Conservation (phyloP, 371 early-diverging fungal species). For the Capillidium heterosporum region DNA sequence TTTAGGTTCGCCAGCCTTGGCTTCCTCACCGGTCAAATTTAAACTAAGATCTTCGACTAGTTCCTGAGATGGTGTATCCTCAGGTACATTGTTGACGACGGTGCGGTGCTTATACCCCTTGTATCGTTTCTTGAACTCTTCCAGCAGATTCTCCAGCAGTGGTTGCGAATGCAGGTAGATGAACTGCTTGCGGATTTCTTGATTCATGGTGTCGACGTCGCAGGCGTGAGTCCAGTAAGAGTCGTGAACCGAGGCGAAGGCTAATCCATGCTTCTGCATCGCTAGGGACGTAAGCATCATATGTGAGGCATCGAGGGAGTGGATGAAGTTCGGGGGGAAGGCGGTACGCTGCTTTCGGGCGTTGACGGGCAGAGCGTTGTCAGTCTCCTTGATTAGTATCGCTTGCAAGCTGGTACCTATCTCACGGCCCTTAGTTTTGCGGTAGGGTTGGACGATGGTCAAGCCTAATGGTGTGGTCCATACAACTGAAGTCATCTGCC, state of each 20-base stretch:
- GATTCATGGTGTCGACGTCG: conserved; percentile 75
- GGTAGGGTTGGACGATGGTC: conserved; percentile 93
- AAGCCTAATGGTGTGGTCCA: conserved; percentile 95
- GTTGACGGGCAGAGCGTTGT: conserved; percentile 64
- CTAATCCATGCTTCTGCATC: conserved; percentile 56
- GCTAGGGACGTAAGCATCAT: conserved; percentile 89
- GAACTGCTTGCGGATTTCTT: conserved; percentile 76
- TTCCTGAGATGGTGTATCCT: not conserved
- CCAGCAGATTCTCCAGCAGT: conserved; percentile 63
- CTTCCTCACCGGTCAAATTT: conserved; percentile 9
- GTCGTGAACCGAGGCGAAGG: conserved; percentile 94
- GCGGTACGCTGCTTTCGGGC: conserved; percentile 82
- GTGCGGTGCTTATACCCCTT: conserved; percentile 46
- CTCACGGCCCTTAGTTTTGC: conserved; percentile 39
- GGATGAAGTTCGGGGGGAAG: conserved; percentile 97
- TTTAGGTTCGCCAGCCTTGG: conserved; percentile 10
- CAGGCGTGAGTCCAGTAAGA: conserved; percentile 96
- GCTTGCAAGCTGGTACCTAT: conserved; percentile 64
- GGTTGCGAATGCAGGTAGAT: conserved; percentile 66
- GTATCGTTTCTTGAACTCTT: conserved; percentile 76
- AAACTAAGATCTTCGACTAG: not conserved
- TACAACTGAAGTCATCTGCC: conserved; percentile 72
- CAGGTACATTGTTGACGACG: conserved; percentile 11
- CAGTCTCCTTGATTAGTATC: conserved; percentile 50
- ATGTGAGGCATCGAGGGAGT: conserved; percentile 93